Base-by-base conservation (phyloP, 768 basidiomycete species). In the Cystoderma amianthinum region DNA sequence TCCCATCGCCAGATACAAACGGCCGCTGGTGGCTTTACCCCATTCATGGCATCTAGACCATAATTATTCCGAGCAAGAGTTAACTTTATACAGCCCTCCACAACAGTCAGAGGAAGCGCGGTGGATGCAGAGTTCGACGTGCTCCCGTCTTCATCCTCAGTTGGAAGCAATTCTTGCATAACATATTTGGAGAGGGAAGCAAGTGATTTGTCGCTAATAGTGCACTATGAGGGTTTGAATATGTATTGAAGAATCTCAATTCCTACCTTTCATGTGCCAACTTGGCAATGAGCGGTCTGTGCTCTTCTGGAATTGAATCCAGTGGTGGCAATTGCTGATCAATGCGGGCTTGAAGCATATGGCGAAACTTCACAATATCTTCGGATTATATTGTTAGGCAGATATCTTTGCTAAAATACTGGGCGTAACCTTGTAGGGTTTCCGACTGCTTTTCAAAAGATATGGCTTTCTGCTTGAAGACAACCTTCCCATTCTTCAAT, bases 1-100 rank as follows among this genome's bases (percentile, higher is more conserved):
- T 95, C 92, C 92, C 91, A 95, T 39, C 86, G 69, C 89, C 88
- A 94, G 16, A 85, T 64, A 46, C 75, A 81, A 23, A 87, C 61
- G n/a, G 74, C 63, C 5, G 81, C 76, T 11, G 83, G 80, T 16
- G 67, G 52, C 54, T 74, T 85, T 39, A 64, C 63, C 24, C 74
- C 74, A 7, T 61, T 52, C 13, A 62, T 52, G 2, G 64, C 60
- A 39, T 87, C 79, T 4, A 93, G 59, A 1, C 92, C 92, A 53
- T 94, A 94, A 58, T 95, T 93, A 19, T 72, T 75, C 12, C 92
- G 80, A 20, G 57, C 65, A 42, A 88, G 76, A 9, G 84, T 57
- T 2, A 63, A 51, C 54, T 74, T 79, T 38, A 94, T 82, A 10
- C 79, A 74, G 24, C 64, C 59, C 50, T 91, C 87, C 3, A 95